Evolutionary conservation across 2,329 filamentous ascomycete genomes (phyloP), one percentile per base, ranked within the genome.

Genomic region (Blastomyces gilchristii): DNA sequence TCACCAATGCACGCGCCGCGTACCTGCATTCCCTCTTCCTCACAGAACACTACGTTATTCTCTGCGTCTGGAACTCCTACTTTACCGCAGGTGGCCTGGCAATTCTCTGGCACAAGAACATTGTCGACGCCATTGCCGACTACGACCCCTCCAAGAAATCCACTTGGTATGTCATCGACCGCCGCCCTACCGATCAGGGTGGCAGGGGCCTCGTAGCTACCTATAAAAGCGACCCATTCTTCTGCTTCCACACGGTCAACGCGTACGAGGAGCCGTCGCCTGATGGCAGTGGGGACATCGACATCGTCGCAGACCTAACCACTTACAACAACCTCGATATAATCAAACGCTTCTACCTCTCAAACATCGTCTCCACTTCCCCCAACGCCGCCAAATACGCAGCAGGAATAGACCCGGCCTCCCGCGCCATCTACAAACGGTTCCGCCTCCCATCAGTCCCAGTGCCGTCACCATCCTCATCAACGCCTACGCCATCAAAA

Each of bases 21-120:
- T 95, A 94, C 69, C 84, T 95, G n/a, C 91, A 95, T 75, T 93
- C 89, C 9, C 82, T 93, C 68, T 90, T 91, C 69, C 74, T 95
- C 34, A 88, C 89, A 0, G 76, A 84, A 18, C 84, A 86, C 68
- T 88, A 87, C 69, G 84, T 92, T 1, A 76, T 94, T 0, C 77
- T 95, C 4, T 91, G 88, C 70, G 76, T 94, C 0, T 91, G 88
- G 68, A 85, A 84, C 18, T 81, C 87, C 0, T 85, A 87, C 66
- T 80, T 85, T 50, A 80, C 76, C 1, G 78, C 76, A 67, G 77
- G 75, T 11, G 90, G 89, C 0, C 64, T 86, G 1, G 81, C 80
- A 16, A 79, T 91, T 11, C 71, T 87, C 0, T 88, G 84, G 80
- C 77, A 86, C 47, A 76, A 83, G 9, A 92, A 90, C 69, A 72